Evolutionary conservation across 208 protist species (phyloP).

Genomic region (Leishmania tarentolae): DNA sequence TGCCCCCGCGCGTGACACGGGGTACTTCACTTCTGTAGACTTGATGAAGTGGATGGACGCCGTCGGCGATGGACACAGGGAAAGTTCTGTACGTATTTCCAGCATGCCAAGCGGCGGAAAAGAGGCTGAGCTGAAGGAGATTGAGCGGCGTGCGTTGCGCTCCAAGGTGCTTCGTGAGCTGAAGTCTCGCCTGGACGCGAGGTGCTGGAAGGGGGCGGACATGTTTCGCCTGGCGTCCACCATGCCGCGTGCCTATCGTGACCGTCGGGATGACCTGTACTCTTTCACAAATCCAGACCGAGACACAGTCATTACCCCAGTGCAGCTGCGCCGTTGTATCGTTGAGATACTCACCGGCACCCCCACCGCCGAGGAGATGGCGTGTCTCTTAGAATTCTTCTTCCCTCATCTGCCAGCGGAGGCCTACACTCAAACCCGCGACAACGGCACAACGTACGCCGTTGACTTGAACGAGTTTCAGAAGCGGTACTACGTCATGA

Average conservation of each 20-base stretch:
- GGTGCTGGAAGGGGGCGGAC: slow-evolving; percentile 69
- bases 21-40: slow-evolving; percentile 75
- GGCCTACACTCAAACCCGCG: slow-evolving; percentile 57
- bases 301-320: slow-evolving; percentile 82
- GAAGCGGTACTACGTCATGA: slow-evolving; percentile 79
- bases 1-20: slow-evolving; percentile 40
- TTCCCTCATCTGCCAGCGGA: slow-evolving; percentile 73
- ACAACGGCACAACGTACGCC: slow-evolving; percentile 49
- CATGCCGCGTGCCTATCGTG: slow-evolving; percentile 80
- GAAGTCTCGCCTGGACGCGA: slow-evolving; percentile 64
- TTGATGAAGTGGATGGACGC: slow-evolving; percentile 73
- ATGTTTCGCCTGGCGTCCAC: slow-evolving; percentile 91
- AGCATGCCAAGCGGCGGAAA: slow-evolving; percentile 27
- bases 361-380: slow-evolving; percentile 68
- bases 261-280: slow-evolving; percentile 62
- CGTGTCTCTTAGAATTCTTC: slow-evolving; percentile 78
- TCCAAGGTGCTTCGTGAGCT: slow-evolving; percentile 62
- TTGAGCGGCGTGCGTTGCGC: slow-evolving; percentile 45
- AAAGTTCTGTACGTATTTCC: slow-evolving; percentile 7
- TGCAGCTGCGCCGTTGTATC: slow-evolving; percentile 88
- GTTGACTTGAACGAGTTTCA: slow-evolving; percentile 80
- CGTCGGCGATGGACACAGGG: slow-evolving; percentile 36
- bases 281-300: slow-evolving; percentile 73
- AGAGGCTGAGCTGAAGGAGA: slow-evolving; percentile 46
- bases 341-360: slow-evolving; percentile 76